Base-by-base conservation (phyloP, 2,329 filamentous ascomycete genomes). In the Neonectria ditissima region DNA sequence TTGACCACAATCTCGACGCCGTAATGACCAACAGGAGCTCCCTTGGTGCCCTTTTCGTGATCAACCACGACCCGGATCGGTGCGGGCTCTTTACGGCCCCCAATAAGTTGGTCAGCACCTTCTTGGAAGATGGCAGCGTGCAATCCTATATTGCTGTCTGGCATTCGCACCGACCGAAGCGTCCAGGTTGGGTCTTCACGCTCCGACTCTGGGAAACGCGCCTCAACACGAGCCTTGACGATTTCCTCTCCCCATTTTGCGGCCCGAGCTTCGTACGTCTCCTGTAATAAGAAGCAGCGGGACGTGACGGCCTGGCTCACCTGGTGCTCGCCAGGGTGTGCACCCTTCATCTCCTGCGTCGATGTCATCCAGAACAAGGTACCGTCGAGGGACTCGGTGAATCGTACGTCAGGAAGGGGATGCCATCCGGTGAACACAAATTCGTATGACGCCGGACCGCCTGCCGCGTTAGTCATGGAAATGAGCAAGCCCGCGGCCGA, bases 171-270 rank as follows among this genome's bases (percentile, higher is more conserved):
- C 20, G 89, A 91, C 39, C 93, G 88, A 32, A 97, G 86, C 32
- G 92, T 92, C 94, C 93, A 97, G 70, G 87, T 89, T 16, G 89
- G 85, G 62, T 91, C 87, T 76, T 97, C 93, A 62, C 94, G 88
- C 80, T 97, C 93, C n/a, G 82, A 77, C 75, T 97, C 94, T 0
- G 92, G 82, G 73, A 97, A 97, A 11, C 94, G 88, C 6, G 90
- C 91, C 78, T 97, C 95, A 14, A 97, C 89, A 67, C 91, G 89
- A 9, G 94, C 94, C 79, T 95, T 97, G 51, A 90, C 88, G 13
- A 97, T 84, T 68, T 98, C 96, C 78, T 98, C 95, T 28, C 89
- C 89, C 79, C 93, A 90, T 65, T 91, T 92, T 18, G 84, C 82
- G 1, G 91, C 92, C 76, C 90, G 94, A 26, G 89, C 90, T 74